Percentiles rank a stretch among this genome's conserved stretches.
phyloP scores from a whole-genome alignment of 371 early-diverging fungal genomes.

The Lichtheimia hyalospora region DNA sequence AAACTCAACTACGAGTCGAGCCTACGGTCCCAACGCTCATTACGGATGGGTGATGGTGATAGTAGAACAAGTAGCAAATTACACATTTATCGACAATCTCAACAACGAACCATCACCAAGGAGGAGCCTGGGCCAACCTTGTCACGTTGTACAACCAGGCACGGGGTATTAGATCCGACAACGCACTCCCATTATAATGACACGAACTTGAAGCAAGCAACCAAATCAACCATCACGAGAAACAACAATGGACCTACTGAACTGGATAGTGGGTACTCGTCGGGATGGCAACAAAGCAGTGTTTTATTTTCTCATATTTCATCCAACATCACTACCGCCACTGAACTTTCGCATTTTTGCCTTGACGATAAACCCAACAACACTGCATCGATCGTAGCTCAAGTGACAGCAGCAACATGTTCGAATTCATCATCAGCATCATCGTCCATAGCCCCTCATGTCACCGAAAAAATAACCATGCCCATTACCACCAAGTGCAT shows the following conservation, averaged over 20 bases:
- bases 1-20: neutral
- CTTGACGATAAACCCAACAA: no score
- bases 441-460: neutral
- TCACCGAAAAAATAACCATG: neutral
- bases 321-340: constrained; percentile 1
- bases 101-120: neutral
- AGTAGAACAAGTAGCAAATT: neutral
- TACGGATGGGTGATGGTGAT: no score
- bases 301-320: neutral
- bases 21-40: neutral
- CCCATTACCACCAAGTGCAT: neutral
- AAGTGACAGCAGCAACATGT: neutral
- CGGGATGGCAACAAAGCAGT: neutral
- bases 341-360: neutral
- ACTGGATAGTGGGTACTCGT: constrained; percentile 11
- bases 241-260: neutral
- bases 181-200: constrained; percentile 14
- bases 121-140: neutral
- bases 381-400: neutral
- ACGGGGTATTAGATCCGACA: constrained; percentile 19
- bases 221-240: neutral
- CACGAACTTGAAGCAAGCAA: constrained; percentile 5
- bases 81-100: neutral
- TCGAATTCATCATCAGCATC: neutral
- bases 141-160: constrained; percentile 19